Base-by-base conservation (phyloP, 208 protist genomes). In the Trypanosoma brucei region DNA sequence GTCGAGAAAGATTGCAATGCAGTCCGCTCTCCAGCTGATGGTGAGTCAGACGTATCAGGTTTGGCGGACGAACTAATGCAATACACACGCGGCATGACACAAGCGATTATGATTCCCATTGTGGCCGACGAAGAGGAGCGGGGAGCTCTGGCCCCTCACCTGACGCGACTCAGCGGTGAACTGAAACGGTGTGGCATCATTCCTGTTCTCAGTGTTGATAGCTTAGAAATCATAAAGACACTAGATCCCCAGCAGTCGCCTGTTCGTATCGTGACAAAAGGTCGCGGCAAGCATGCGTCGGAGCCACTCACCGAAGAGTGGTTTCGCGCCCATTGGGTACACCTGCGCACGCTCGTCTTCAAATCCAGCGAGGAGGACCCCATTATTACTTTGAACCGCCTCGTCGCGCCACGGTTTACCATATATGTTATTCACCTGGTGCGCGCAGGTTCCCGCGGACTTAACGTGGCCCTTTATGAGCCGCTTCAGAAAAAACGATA, bases 341-440 rank as follows among this genome's bases (percentile, higher is more conserved):
- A 82, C 34, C 62, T 94, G 40, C 84, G 84, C 57, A 83, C 84
- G 13, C 62, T 86, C 39, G 78, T 80, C 8, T 94, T 81, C 72
- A 50, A 70, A 3, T 62, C 70, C 3, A 65, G 55, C 9, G 44
- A 79, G 2, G 76, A 60, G 8, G 88, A 94, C 62, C 84, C 88
- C 14, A 58, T 87, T 38, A 54, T 61, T 42, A 75, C 79, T 0
- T 59, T 94, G 34, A 78, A 65, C 51, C 51, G 57, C 3, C 66
- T 75, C 61, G 55, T 94, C 3, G 59, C 77, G 11, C 88, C 88
- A 6, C 77, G 68, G 8, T 80, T 71, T 55, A 68, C 83, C 36
- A 79, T 94, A 7, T 87, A 81, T 50, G 73, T 94, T 3, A 75
- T 94, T n/a, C 88, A 94, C 55, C 65, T 94, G n/a, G 88, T 94